phyloP scores from a whole-genome alignment of 495 filamentous ascomycete species.

The Xylona heveae region DNA sequence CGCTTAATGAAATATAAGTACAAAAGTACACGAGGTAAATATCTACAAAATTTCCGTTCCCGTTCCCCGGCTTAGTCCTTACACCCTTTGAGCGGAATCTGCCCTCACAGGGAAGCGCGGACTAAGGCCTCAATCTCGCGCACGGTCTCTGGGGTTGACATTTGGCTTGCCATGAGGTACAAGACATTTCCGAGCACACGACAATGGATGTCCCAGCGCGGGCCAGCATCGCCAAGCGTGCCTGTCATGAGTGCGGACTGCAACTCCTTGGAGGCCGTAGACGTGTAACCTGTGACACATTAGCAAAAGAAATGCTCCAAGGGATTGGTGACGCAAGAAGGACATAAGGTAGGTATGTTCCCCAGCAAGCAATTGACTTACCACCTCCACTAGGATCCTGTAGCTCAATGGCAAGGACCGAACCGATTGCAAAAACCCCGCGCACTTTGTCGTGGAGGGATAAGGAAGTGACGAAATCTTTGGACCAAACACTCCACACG shows the following conservation, averaged over 20 bases:
- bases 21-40: too few relatives aligned
- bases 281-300: slow-evolving; percentile 34
- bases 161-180: slow-evolving; percentile 57
- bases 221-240: slow-evolving; percentile 8
- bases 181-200: slow-evolving; percentile 55
- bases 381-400: slow-evolving; percentile 20
- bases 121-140: slow-evolving; percentile 19
- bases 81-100: too few relatives aligned
- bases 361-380: slow-evolving; percentile 11
- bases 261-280: slow-evolving; percentile 36
- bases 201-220: slow-evolving; percentile 39
- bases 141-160: slow-evolving; percentile 26
- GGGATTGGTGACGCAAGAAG: background rate
- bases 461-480: slow-evolving; percentile 29
- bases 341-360: background rate
- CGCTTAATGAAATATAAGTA: too few relatives aligned
- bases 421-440: slow-evolving; percentile 46
- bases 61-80: too few relatives aligned
- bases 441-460: slow-evolving; percentile 30
- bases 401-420: slow-evolving; percentile 44
- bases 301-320: background rate
- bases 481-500: slow-evolving; percentile 51
- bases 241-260: slow-evolving; percentile 27
- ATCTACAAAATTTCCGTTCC: too few relatives aligned
- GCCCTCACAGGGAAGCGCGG: background rate